Percentiles rank a stretch among this genome's conserved stretches.
phyloP scores from a whole-genome alignment of 352 stramenopile species.

The Peronospora farinosa region DNA sequence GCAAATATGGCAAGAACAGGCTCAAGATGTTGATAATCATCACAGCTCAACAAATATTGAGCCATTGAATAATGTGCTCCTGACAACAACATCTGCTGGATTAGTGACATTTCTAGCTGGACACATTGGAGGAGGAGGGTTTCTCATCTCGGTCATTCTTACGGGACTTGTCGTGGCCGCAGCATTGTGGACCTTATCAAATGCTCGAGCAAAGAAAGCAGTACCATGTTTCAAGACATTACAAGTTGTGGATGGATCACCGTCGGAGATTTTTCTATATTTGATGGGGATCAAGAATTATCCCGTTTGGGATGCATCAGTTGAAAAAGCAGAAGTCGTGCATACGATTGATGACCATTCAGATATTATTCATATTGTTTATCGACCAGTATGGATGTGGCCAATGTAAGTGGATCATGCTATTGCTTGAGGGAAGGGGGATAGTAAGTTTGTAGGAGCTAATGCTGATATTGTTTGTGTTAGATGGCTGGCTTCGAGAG shows the following conservation, averaged over 20 bases:
- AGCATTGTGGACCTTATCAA: conserved; percentile 54
- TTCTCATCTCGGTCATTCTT: conserved; percentile 44
- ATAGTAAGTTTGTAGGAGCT: conserved; percentile 1
- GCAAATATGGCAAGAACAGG: conserved; percentile 63
- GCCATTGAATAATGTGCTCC: conserved; percentile 52
- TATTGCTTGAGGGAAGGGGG: background rate
- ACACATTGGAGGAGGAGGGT: conserved; percentile 55
- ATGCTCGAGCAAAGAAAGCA: conserved; percentile 28
- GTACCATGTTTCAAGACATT: conserved; percentile 68
- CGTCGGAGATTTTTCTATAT: conserved; percentile 67
- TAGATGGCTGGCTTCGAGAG: conserved; percentile 59
- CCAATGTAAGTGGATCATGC: conserved; percentile 37
- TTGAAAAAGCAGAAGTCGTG: conserved; percentile 55
- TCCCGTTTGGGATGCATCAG: conserved; percentile 56
- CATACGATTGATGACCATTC: conserved; percentile 76
- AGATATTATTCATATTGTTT: conserved; percentile 76
- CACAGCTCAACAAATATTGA: conserved; percentile 16
- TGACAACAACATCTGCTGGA: conserved; percentile 46
- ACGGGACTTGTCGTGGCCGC: conserved; percentile 37
- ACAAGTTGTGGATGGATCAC: conserved; percentile 53
- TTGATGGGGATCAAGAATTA: conserved; percentile 73
- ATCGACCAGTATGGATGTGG: conserved; percentile 72
- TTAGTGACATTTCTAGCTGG: conserved; percentile 60
- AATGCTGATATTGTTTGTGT: conserved; percentile 8
- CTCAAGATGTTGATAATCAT: background rate